Conservation (phyloP, 352 stramenopile genomes). For the Elongisporangium undulatum region DNA sequence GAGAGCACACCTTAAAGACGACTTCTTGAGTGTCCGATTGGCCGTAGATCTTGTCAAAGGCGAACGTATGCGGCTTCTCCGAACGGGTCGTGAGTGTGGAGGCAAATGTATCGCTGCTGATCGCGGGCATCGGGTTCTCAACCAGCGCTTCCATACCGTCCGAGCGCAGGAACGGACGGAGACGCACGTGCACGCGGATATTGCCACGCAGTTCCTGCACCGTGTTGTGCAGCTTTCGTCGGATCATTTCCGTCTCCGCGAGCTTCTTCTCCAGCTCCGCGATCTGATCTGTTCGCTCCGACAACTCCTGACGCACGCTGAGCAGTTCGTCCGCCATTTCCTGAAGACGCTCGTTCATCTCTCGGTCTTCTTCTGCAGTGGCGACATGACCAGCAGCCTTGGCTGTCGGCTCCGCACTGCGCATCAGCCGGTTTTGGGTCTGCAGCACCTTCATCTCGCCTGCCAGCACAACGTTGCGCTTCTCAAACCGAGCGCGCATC, state of each 20-base stretch:
- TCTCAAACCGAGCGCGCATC: slow-evolving; percentile 57
- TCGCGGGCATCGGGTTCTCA: slow-evolving; percentile 45
- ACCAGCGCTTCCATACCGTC: slow-evolving; percentile 56
- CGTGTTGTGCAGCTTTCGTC: slow-evolving; percentile 98
- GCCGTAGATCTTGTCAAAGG: slow-evolving; percentile 98
- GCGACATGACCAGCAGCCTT: slow-evolving; percentile 5
- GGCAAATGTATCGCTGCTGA: slow-evolving; percentile 64
- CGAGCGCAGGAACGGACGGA: slow-evolving; percentile 90
- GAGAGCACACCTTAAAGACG: slow-evolving; percentile 79
- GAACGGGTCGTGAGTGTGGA: slow-evolving; percentile 70
- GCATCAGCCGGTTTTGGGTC: slow-evolving; percentile 73
- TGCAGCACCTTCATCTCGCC: slow-evolving; percentile 77
- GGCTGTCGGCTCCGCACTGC: slow-evolving; percentile 23
- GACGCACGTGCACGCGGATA: slow-evolving; percentile 96
- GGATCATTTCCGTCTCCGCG: slow-evolving; percentile 59
- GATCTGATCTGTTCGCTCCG: slow-evolving; percentile 57
- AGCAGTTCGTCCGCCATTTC: slow-evolving; percentile 73
- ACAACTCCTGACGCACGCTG: slow-evolving; percentile 52
- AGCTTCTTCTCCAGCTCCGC: slow-evolving; percentile 59
- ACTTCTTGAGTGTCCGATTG: slow-evolving; percentile 93
- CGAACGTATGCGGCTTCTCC: slow-evolving; percentile 87
- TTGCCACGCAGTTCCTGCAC: slow-evolving; percentile 99
- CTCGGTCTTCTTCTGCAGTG: slow-evolving; percentile 34
- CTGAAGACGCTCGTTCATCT: slow-evolving; percentile 45
- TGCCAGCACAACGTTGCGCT: slow-evolving; percentile 59